Base-by-base conservation (phyloP, 1,284 basidiomycete genomes). In the Farysia itapuensis region DNA sequence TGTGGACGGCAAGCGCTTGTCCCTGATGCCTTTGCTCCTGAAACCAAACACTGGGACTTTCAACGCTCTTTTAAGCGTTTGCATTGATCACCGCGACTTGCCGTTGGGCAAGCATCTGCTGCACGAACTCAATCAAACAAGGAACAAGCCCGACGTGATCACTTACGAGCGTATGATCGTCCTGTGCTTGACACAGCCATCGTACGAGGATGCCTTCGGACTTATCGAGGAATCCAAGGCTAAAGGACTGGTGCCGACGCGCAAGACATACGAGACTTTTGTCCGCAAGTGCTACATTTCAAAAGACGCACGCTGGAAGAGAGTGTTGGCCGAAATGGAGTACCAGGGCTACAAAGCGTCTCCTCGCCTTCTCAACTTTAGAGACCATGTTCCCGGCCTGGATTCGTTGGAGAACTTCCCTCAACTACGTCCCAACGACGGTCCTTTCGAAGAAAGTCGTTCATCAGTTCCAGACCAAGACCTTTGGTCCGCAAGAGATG, bases 81-180 rank as follows among this genome's bases (percentile, higher is more conserved):
- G 65, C 37, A 46, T 72, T 26, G 46, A 64, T 14, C 26, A 33
- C 0, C 32, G 42, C 12, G 51, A 70, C 26, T 34, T 46, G 36
- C 37, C 44, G 2, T 30, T 50, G 4, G 70, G 54, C 20, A 39
- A 43, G 2, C 12, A 44, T 2, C 15, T 70, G 47, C 58, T 46
- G 32, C 33, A 16, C 24, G 56, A 64, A 15, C 34, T 72, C 26
- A 46, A 57, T 18, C 5, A 19, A 4, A 25, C 33, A 2, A 19
- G 16, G 1, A 5, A 67, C 6, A 20, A 28, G 13, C 64, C 68
- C 1, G 40, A 43, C 21, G 41, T 34, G 8, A 46, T 48, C 14
- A 63, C 67, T 9, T 71, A 63, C 28, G 70, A 73, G 21, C 48
- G 58, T 8, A 63, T 66, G 52, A 48, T 61, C 12, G 37, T 67